Conservation (phyloP, 805 yeast genomes). For the Saturnispora hagleri region DNA sequence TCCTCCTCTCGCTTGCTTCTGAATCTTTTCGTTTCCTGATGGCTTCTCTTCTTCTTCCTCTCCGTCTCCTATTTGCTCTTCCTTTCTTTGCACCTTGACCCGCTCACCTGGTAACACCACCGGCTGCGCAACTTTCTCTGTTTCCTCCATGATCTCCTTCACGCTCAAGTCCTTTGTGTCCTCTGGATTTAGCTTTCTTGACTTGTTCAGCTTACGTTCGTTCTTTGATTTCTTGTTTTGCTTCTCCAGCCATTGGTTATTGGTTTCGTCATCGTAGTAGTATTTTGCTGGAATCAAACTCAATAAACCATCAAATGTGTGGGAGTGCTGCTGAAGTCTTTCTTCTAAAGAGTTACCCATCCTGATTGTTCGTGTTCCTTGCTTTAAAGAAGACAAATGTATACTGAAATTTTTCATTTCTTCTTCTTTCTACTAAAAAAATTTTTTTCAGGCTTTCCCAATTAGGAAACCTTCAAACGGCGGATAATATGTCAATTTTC, state of each 20-base stretch:
- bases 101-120: conserved; percentile 31
- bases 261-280: conserved; percentile 84
- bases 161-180: conserved; percentile 41
- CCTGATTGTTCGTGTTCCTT: neutral
- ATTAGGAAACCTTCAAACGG: neutral
- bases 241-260: conserved; percentile 68
- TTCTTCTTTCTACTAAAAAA: conserved; percentile 1
- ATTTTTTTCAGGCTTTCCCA: neutral
- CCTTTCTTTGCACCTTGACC: conserved; percentile 1
- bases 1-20: too few relatives aligned
- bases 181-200: conserved; percentile 69
- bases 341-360: conserved; percentile 37
- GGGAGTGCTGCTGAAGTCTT: conserved; percentile 66
- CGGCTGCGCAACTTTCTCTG: conserved; percentile 44
- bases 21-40: neutral
- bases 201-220: conserved; percentile 51
- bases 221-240: conserved; percentile 66
- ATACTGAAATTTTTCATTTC: conserved; percentile 1
- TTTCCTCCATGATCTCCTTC: conserved; percentile 47
- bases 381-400: conserved; percentile 1
- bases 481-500: neutral
- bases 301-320: conserved; percentile 80
- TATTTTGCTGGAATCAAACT: conserved; percentile 91
- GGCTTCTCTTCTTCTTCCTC: conserved; percentile 13
- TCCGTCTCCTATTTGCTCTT: conserved; percentile 22